Percentiles rank a stretch among this genome's conserved stretches.
Evolutionary conservation across 208 protist species (phyloP).

Genomic region (Strigomonas culicis): DNA sequence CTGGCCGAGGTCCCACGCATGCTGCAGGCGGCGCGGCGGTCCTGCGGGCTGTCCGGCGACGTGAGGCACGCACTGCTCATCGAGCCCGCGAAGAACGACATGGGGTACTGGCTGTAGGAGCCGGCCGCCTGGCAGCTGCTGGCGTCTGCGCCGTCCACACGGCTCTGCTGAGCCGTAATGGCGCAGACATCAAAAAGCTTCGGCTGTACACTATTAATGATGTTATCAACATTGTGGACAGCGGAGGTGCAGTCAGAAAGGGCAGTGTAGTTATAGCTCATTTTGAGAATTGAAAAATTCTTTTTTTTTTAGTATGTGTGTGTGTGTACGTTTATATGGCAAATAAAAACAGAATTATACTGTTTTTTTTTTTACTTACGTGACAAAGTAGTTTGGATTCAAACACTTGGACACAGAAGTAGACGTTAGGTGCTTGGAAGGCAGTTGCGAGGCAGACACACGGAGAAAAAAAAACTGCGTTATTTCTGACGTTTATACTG

Average conservation of each 20-base stretch:
- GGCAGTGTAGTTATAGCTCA: slow-evolving; percentile 19
- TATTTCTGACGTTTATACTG: neutral
- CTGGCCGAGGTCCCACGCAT: neutral
- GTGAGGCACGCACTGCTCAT: neutral
- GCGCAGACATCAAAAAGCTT: too few relatives aligned
- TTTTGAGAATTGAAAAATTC: slow-evolving; percentile 4
- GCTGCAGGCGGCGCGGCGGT: neutral
- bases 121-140: slow-evolving; percentile 1
- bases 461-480: neutral
- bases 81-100: neutral
- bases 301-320: slow-evolving; percentile 4
- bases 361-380: neutral
- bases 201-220: slow-evolving; percentile 30
- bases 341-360: too few relatives aligned
- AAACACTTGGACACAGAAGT: neutral
- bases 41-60: neutral
- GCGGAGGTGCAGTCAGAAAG: slow-evolving; percentile 75
- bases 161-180: neutral
- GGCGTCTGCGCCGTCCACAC: neutral
- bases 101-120: neutral
- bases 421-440: neutral
- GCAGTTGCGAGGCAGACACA: too few relatives aligned
- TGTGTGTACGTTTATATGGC: neutral
- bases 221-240: slow-evolving; percentile 78
- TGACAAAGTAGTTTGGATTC: neutral